Evolutionary conservation across 306 rosid genomes (phyloP), one percentile per base, ranked within the genome.

Genomic region (Geum urbanum): DNA sequence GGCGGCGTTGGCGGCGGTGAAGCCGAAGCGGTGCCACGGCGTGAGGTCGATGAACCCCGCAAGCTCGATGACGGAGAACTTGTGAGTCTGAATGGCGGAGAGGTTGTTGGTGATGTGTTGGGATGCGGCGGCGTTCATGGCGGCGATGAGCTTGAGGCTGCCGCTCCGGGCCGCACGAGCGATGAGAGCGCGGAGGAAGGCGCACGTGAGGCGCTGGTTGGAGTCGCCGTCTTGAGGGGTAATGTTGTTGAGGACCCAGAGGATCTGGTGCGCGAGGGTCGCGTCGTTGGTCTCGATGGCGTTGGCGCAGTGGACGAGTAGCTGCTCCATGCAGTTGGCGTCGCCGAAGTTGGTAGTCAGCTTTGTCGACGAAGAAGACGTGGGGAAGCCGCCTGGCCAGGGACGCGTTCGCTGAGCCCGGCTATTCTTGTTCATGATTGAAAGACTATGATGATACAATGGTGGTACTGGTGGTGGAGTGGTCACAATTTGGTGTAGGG

Each of bases 161-260:
- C 96, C 97, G 18, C 76, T 74, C 9, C 77, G 71, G 19, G 92
- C 89, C 0, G 97, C 97, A 6, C 97, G 95, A 0, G 87, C 56
- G 0, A 95, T 76, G 16, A 94, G 90, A 1, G 97, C 99, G 0
- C 92, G 84, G 8, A 90, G 90, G 84, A 94, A 94, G 16, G 87
- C 80, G n/a, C 82, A 77, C 0, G 99, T 78, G 11, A 94, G 84
- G n/a, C 97, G 90, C 51, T 94, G 97, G 48, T 87, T 91, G 50
- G 95, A 84, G 75, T 91, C 97, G 4, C 99, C 99, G 3, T 94
- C 99, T 1, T 86, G 96, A 0, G 86, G 74, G 15, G 97, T 96
- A 44, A 91, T 91, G 82, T 91, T 94, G 87, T 94, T 91, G 11
- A 94, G 83, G 19, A 91, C 97, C 99, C 99, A 94, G 4, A 94